Base-by-base conservation (phyloP, 768 basidiomycete genomes). In the Pisolithus tinctorius region DNA sequence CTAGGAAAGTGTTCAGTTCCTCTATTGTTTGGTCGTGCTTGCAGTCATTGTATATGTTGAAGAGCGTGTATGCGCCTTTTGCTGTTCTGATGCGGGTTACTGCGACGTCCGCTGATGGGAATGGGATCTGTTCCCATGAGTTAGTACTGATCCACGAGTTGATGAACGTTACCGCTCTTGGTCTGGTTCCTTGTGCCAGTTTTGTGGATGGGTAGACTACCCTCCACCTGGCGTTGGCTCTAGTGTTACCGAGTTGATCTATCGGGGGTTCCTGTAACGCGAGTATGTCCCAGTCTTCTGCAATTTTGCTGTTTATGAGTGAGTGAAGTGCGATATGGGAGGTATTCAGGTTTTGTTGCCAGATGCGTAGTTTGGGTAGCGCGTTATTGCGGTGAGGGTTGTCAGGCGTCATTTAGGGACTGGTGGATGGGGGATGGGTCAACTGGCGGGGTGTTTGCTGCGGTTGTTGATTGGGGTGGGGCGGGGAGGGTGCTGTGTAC, bases 321-420 rank as follows among this genome's bases (percentile, higher is more conserved):
- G 55, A 54, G 9, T 45, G 39, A 38, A 63, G 62, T 0, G 62
- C 56, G 0, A 16, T 49, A 2, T 23, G n/a, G 0, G 65, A 69
- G 17, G 63, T 65, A 52, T 58, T 56, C 2, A 65, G 10, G 31
- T 70, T 71, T 30, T 64, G 64, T 47, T 67, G 66, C 57, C 59
- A 60, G 6, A 69, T 63, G 0, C 59, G 31, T 9, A 67, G 47
- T 6, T n/a, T 17, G 23, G 17, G 8, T 16, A 9, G 40, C 26
- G n/a, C n/a, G n/a, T n/a, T n/a, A n/a, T n/a, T n/a, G n/a, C n/a
- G n/a, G n/a, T n/a, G n/a, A n/a, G n/a, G n/a, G n/a, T n/a, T n/a
- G n/a, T n/a, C n/a, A n/a, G n/a, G n/a, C n/a, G n/a, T n/a, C n/a
- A n/a, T n/a, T n/a, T n/a, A n/a, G n/a, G n/a, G n/a, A n/a, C n/a